These are phyloP conservation scores for Chlamydomonas applanata DNA, from an alignment of 139 green algal genomes.

Conservation along the genomic window DNA sequence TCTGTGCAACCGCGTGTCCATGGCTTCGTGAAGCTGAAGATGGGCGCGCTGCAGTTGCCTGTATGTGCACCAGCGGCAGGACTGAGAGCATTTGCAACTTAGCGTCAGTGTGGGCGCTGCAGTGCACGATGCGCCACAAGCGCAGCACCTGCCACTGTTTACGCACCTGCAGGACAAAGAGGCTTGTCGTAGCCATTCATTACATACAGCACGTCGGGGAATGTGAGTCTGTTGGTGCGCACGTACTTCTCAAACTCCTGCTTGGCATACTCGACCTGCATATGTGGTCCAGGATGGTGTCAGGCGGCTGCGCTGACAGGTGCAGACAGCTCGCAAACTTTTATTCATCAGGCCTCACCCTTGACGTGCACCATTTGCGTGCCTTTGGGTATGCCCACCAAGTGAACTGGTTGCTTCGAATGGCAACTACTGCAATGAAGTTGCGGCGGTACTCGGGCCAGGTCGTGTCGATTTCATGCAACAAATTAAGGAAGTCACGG, in stretches of 20 bases:
- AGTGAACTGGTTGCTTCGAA: conserved; percentile 20
- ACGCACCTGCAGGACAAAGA: conserved; percentile 31
- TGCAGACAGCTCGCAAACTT: not conserved
- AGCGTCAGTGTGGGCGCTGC: too few species aligned
- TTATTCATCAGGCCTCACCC: conserved; percentile 5
- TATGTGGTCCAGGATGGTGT: not conserved
- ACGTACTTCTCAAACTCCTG: conserved; percentile 26
- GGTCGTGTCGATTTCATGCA: conserved; percentile 32
- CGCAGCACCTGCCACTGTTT: too few species aligned
- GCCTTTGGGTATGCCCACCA: conserved; percentile 43
- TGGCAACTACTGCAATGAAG: conserved; percentile 41
- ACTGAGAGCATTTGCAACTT: not conserved
- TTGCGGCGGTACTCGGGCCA: conserved; percentile 42
- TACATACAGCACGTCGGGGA: conserved; percentile 43
- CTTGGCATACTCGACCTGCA: conserved; percentile 23
- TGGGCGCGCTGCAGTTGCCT: conserved; percentile 11
- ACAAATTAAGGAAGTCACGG: conserved; percentile 25
- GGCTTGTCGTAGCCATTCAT: conserved; percentile 58
- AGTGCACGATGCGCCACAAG: too few species aligned
- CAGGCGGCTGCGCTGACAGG: not conserved
- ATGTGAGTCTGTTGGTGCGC: not conserved
- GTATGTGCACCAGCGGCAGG: not conserved
- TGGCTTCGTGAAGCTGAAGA: conserved; percentile 46
- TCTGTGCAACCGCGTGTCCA: conserved; percentile 11
- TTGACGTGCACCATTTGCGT: conserved; percentile 30